phyloP scores from a whole-genome alignment of 163 green algal genomes.

The Scenedesmus sp. region DNA sequence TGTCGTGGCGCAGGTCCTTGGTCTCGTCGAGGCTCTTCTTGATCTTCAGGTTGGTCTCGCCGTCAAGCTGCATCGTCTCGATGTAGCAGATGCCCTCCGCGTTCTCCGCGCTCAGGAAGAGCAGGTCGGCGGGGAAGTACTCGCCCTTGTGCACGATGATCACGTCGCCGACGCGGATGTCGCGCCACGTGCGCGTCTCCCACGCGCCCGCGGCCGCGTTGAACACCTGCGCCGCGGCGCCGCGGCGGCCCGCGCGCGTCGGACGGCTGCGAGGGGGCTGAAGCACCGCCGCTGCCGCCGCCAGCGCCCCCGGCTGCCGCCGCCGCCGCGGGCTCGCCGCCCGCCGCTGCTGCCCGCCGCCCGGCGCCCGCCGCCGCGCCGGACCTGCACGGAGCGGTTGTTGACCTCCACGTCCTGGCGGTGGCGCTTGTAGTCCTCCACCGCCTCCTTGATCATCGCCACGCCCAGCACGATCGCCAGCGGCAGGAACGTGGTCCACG shows the following conservation, averaged over 20 bases:
- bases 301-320: neutral
- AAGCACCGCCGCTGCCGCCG: too few relatives aligned
- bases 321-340: neutral
- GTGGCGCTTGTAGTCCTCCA: conserved; percentile 87
- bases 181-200: conserved; percentile 52
- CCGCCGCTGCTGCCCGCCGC: conserved; percentile 5
- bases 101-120: conserved; percentile 77
- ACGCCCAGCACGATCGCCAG: conserved; percentile 77
- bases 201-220: conserved; percentile 44
- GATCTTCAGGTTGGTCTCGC: conserved; percentile 95
- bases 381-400: conserved; percentile 60
- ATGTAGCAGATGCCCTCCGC: conserved; percentile 89
- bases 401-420: conserved; percentile 78
- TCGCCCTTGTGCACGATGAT: conserved; percentile 60
- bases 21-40: conserved; percentile 82
- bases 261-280: too few relatives aligned
- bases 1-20: conserved; percentile 52
- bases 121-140: conserved; percentile 82
- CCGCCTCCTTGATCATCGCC: conserved; percentile 79
- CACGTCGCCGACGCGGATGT: conserved; percentile 61
- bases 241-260: too few relatives aligned
- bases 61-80: conserved; percentile 95
- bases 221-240: conserved; percentile 48
- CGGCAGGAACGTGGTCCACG: conserved; percentile 75
- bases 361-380: conserved; percentile 1